A percentile compares a stretch with the other conserved stretches of the same genome.
phyloP scores from a whole-genome alignment of 2,329 filamentous ascomycete species.

The Calonectria hongkongensis region DNA sequence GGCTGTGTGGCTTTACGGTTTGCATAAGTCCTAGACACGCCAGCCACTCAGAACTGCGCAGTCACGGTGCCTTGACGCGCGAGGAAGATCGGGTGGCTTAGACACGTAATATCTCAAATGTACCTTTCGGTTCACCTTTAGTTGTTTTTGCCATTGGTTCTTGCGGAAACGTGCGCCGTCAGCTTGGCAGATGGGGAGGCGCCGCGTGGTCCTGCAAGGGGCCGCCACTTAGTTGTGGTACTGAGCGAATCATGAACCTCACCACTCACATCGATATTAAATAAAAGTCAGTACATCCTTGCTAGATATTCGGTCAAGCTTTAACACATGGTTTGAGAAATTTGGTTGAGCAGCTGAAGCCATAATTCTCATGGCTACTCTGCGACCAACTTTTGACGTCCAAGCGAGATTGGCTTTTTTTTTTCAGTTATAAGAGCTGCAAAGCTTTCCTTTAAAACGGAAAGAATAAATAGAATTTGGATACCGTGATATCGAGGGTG shows the following conservation, averaged over 20 bases:
- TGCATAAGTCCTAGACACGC: neutral
- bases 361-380: neutral
- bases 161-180: neutral
- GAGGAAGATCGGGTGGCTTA: neutral
- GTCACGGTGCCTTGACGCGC: neutral
- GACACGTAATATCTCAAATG: neutral
- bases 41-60: neutral
- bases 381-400: too few relatives aligned
- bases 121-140: neutral
- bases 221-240: neutral
- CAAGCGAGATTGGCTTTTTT: too few relatives aligned
- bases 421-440: too few relatives aligned
- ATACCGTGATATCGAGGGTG: too few relatives aligned
- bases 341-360: neutral
- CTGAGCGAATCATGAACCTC: constrained; percentile 6
- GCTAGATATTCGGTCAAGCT: neutral
- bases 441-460: too few relatives aligned
- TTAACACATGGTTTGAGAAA: neutral
- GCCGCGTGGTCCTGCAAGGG: constrained; percentile 12
- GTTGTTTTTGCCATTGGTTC: constrained; percentile 10
- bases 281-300: neutral
- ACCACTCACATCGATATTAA: too few relatives aligned
- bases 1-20: neutral
- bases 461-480: too few relatives aligned
- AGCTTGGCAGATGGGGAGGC: constrained; percentile 13